A percentile compares a stretch with the other conserved stretches of the same genome.
These are phyloP conservation scores for Tilletia caries DNA, from an alignment of 1,284 basidiomycete species.

Conservation along the genomic window DNA sequence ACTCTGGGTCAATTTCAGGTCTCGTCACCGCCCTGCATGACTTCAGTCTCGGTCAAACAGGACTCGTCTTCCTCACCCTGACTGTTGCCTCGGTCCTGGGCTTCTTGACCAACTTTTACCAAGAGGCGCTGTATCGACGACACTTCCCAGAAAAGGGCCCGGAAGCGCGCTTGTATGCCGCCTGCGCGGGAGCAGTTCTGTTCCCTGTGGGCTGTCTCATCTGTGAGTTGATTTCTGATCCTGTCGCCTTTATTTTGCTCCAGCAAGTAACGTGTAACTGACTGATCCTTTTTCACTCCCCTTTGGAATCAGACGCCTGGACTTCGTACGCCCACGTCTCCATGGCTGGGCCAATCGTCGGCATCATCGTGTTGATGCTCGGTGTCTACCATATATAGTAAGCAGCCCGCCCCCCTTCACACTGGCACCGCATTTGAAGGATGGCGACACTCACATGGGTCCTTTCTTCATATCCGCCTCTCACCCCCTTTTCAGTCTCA, in stretches of 20 bases:
- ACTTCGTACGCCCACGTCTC: background rate
- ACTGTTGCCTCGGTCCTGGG: slow-evolving; percentile 58
- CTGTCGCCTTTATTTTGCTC: too few species aligned
- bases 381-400: slow-evolving; percentile 21
- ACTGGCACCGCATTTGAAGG: background rate
- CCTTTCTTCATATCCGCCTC: too few species aligned
- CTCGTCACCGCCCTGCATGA: slow-evolving; percentile 41
- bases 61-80: slow-evolving; percentile 34
- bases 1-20: slow-evolving; percentile 28
- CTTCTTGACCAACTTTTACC: slow-evolving; percentile 63
- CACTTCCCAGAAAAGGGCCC: slow-evolving; percentile 43
- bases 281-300: too few species aligned
- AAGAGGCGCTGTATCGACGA: slow-evolving; percentile 34
- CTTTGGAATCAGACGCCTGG: slow-evolving; percentile 9
- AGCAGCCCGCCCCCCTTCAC: background rate
- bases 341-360: slow-evolving; percentile 24
- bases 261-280: too few species aligned
- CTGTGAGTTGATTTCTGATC: slow-evolving; percentile 36
- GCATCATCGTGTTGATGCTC: slow-evolving; percentile 28
- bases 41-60: slow-evolving; percentile 33
- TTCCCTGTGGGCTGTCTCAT: slow-evolving; percentile 39
- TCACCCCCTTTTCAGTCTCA: slow-evolving; percentile 18
- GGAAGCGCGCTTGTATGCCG: slow-evolving; percentile 56
- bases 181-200: slow-evolving; percentile 32
- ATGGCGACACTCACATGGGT: too few species aligned